Evolutionary conservation across 2,329 filamentous ascomycete genomes (phyloP), one percentile per base, ranked within the genome.

Genomic region (Simplicillium aogashimaense): DNA sequence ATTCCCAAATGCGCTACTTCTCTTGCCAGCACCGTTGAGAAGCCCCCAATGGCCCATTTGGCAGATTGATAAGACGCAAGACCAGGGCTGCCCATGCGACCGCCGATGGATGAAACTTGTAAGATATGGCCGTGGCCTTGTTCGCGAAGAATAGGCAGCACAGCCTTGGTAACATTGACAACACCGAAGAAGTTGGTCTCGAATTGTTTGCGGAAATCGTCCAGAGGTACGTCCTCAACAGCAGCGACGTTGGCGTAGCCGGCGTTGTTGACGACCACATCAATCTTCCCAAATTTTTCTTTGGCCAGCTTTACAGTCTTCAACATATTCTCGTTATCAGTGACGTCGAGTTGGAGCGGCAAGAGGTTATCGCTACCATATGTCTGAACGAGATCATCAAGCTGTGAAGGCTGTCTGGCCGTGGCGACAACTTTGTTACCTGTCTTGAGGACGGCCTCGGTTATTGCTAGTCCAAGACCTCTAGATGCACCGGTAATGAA

Each of bases 241-340:
- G 69, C 64, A 11, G 69, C 71, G 6, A 57, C 51, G 2, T 74
- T 56, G n/a, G 71, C 70, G 43, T 76, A 78, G 3, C 75, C 77
- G 3, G 75, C 75, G 37, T 79, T 79, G 57, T 79, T 79, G 43
- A 76, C 66, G 5, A 79, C 69, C 1, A 78, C 68, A 50, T 81
- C 74, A 35, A 81, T 55, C 7, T 70, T 67, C 14, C 67, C 65
- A 50, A 76, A 80, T 36, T 67, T 67, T 3, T 64, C 54, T 1
- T 57, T 29, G 0, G 66, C 64, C 14, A 57, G 53, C 7, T 66
- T 47, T 15, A 65, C 54, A 2, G 60, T 54, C 2, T 53, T 40
- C 8, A 53, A 35, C 10, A 61, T 53, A 11, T 53, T 56, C 28
- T 66, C 53, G 39, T 75, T 67, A 3, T 70, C 66, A 0, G 67